A percentile compares a stretch with the other conserved stretches of the same genome.
phyloP scores from a whole-genome alignment of 169 alveolate species.

The Cryptosporidium baileyi region DNA sequence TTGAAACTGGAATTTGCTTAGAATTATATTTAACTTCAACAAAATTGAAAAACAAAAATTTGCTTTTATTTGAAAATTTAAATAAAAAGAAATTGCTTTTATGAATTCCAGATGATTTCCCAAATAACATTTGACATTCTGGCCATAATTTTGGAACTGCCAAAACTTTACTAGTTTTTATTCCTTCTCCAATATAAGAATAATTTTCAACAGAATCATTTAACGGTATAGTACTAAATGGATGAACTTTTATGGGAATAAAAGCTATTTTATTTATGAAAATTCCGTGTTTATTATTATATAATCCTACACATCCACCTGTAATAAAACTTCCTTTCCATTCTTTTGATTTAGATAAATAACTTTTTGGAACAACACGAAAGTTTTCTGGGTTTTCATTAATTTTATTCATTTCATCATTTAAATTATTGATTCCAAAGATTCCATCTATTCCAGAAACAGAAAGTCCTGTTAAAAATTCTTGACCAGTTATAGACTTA shows the following conservation, averaged over 20 bases:
- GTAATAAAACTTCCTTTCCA: conserved; percentile 65
- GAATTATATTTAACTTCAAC: conserved; percentile 27
- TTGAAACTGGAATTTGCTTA: conserved; percentile 14
- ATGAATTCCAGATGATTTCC: conserved; percentile 17
- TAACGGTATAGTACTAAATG: background rate
- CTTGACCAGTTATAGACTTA: conserved; percentile 53
- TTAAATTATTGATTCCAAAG: background rate
- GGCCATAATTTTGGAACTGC: conserved; percentile 62
- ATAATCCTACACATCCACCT: conserved; percentile 58
- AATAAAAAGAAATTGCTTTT: conserved; percentile 22
- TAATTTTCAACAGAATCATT: background rate
- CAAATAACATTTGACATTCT: conserved; percentile 66
- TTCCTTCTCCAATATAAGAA: background rate
- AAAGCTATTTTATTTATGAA: conserved; percentile 24
- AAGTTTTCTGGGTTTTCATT: background rate
- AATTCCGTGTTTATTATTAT: background rate
- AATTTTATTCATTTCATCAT: background rate
- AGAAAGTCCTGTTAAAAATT: conserved; percentile 26
- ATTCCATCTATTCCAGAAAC: conserved; percentile 42
- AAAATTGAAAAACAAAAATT: background rate
- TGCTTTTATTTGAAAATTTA: background rate
- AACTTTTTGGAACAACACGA: background rate
- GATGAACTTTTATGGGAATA: conserved; percentile 24
- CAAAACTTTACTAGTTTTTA: background rate
- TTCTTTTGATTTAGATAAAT: background rate